Base-by-base conservation (phyloP, 352 stramenopile species). In the Globisporangium cylindrosporum region DNA sequence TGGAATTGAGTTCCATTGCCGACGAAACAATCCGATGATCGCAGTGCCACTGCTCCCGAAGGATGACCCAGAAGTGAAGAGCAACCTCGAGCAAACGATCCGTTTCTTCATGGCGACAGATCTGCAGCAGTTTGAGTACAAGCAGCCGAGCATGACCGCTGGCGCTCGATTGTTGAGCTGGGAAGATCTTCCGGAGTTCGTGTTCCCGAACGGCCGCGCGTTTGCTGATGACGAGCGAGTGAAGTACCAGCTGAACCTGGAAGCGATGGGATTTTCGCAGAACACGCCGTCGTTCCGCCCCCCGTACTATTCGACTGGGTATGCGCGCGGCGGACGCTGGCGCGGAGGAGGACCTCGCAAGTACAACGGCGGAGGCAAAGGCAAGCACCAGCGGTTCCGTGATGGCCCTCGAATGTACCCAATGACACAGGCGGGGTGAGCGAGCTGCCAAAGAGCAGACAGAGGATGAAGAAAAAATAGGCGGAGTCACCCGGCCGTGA, bases 21-120 rank as follows among this genome's bases (percentile, higher is more conserved):
- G 76, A 18, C 78, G 81, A 12, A 70, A 43, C 48, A 74, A 73
- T 36, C 48, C 54, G 14, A 49, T 36, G n/a, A 63, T 78, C 38
- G 43, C 20, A 2, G 22, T 27, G 22, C 29, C 57, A 20, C 22
- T 78, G 61, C 67, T 69, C 3, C 71, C 74, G 24, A 81, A 91
- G 64, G 82, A 92, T 59, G 86, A 94, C 67, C 80, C 81, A 2
- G 81, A 94, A 63, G 73, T 94, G 34, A 82, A 81, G 66, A 81
- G 77, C 62, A 95, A 78, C 29, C 62, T 93, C 43, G 78, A 92
- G 63, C 83, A 90, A 48, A 92, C 85, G 10, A 93, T 92, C 66
- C 86, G 83, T 0, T 93, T 95, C 71, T 93, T 93, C 72, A 69
- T 93, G 56, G 87, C 87, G 18, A 94, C 87, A 1, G 87, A 94